Evolutionary conservation across 805 yeast species (phyloP), one percentile per base, ranked within the genome.

Genomic region (Lachancea sp.): DNA sequence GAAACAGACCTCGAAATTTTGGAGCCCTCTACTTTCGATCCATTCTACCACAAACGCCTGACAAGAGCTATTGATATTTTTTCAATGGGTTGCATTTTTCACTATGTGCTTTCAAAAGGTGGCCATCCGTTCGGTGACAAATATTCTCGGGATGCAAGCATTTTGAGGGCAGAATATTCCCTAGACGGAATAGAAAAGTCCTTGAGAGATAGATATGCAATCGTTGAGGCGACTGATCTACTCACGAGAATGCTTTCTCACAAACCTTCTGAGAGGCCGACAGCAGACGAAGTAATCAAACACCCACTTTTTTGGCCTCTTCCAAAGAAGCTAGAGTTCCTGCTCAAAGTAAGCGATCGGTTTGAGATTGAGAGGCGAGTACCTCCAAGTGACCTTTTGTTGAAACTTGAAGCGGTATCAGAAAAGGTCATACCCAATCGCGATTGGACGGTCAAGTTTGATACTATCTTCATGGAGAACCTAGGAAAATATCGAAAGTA

Each of bases 41-140:
- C 67, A 1, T 52, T 67, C 12, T 64, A 74, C 3, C 70, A 69
- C 37, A 77, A 84, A 51, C 71, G 95, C 42, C 71, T 89, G 33
- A 90, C 96, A 0, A 77, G 90, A 51, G 89, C 96, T 0, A 85
- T 93, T 44, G 99, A 93, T 64, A 85, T 93, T 3, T 93, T 93
- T 59, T 86, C 97, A 0, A 69, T 91, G 49, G 99, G 99, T 0
- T 93, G 99, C 66, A 90, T 93, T 0, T 93, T 87, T 58, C 91
- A 77, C 60, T 93, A 89, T 58, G 83, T 90, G 33, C 66, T 93
- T 31, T 75, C 95, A 0, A 78, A 77, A 13, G 98, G 99, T 0
- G 60, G 65, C 8, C 99, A 93, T 70, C 99, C 99, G 4, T 93
- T 86, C 69, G 99, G 99, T n/a, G 93, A 85, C 56, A 71, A 87